A percentile compares a stretch with the other conserved stretches of the same genome.
phyloP scores from a whole-genome alignment of 257 asterid species.

The Fraxinus anomala region DNA sequence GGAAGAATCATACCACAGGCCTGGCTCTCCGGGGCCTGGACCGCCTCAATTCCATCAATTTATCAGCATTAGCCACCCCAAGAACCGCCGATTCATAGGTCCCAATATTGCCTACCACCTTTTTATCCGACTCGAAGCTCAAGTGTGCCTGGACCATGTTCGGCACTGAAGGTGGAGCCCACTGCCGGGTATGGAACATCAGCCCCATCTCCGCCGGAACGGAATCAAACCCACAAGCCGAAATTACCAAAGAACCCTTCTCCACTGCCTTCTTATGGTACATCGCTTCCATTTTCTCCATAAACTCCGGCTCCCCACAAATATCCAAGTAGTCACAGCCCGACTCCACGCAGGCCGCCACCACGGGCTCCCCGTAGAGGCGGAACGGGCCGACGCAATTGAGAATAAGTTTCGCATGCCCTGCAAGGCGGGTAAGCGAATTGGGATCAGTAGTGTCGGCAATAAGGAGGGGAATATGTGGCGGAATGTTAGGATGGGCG shows the following conservation, averaged over 20 bases:
- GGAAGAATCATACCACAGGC: slow-evolving; percentile 47
- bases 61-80: slow-evolving; percentile 68
- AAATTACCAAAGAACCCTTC: slow-evolving; percentile 63
- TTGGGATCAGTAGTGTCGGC: slow-evolving; percentile 69
- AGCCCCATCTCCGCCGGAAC: slow-evolving; percentile 88
- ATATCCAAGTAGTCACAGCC: slow-evolving; percentile 91
- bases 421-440: slow-evolving; percentile 62
- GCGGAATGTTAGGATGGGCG: slow-evolving; percentile 45
- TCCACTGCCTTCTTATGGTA: slow-evolving; percentile 66
- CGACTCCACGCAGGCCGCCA: slow-evolving; percentile 64
- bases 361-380: slow-evolving; percentile 80
- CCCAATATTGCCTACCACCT: slow-evolving; percentile 62
- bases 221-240: slow-evolving; percentile 89
- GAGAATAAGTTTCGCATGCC: slow-evolving; percentile 59
- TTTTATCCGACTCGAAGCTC: slow-evolving; percentile 75
- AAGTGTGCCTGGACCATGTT: slow-evolving; percentile 80
- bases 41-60: slow-evolving; percentile 53
- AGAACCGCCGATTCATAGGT: slow-evolving; percentile 86
- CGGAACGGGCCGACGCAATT: slow-evolving; percentile 90
- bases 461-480: slow-evolving; percentile 60
- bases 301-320: slow-evolving; percentile 87
- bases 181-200: slow-evolving; percentile 61
- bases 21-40: slow-evolving; percentile 68
- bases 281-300: slow-evolving; percentile 74
- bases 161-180: slow-evolving; percentile 57